A percentile compares a stretch with the other conserved stretches of the same genome.
These are phyloP conservation scores for Aureobasidium uvarum DNA, from an alignment of 2,329 filamentous ascomycete species.

Conservation along the genomic window DNA sequence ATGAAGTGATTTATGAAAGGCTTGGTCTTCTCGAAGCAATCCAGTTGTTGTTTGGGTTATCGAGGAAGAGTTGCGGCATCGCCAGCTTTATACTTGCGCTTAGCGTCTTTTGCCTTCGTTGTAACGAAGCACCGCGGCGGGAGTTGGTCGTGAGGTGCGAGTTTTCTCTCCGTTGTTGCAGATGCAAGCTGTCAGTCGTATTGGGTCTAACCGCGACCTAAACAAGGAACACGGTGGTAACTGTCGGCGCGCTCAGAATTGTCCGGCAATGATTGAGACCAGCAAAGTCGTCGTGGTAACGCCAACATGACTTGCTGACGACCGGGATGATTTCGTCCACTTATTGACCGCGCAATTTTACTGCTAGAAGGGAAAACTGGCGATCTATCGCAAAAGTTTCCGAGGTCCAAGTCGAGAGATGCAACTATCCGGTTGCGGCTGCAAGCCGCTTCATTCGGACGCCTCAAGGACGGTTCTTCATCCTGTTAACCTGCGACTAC, in stretches of 20 bases:
- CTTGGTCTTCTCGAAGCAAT: not conserved
- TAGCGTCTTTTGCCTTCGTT: not conserved
- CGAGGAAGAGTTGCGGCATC: not conserved
- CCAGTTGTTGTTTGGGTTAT: not conserved
- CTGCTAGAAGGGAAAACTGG: not conserved
- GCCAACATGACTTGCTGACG: conserved; percentile 18
- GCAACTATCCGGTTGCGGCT: conserved; percentile 11
- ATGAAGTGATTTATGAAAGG: not conserved
- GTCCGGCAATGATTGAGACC: conserved; percentile 18
- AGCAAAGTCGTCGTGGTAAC: conserved; percentile 18
- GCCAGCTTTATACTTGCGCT: conserved; percentile 3
- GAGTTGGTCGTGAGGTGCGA: not conserved
- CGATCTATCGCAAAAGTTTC: conserved; percentile 19
- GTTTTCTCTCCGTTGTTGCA: conserved; percentile 12
- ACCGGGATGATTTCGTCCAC: conserved; percentile 8
- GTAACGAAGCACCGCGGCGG: conserved; percentile 22
- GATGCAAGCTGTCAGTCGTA: conserved; percentile 8
- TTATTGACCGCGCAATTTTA: not conserved
- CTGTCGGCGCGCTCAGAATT: conserved; percentile 1
- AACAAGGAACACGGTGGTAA: conserved; percentile 8
- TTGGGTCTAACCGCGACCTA: not conserved
- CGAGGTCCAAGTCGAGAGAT: conserved; percentile 5
- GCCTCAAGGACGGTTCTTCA: conserved; percentile 7
- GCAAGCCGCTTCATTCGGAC: conserved; percentile 22
- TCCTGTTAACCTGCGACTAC: conserved; percentile 8